Base-by-base conservation (phyloP, 352 stramenopile species). In the Phytophthora hybrid region DNA sequence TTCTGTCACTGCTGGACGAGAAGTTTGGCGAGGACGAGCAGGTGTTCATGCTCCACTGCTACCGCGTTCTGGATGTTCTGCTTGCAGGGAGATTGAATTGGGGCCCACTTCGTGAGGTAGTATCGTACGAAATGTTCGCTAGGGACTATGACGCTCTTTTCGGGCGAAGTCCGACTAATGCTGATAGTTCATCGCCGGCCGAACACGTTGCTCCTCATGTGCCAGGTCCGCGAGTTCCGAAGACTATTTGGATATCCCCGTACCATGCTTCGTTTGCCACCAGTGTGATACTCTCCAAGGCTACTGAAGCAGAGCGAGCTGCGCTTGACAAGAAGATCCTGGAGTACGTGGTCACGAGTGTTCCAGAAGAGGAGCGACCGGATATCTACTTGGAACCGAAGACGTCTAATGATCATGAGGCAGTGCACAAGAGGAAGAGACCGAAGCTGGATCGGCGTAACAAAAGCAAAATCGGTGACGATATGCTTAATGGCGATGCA, bases 1-100 rank as follows among this genome's bases (percentile, higher is more conserved):
- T 98, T 54, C 81, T 97, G 19, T 95, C 89, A 3, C 80, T 98
- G 16, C 80, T 98, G 0, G 95, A 98, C 55, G 94, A 98, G 63
- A 97, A 94, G 41, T 93, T 97, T 58, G 94, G 93, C 39, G 93
- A 98, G 77, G 95, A 98, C 66, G 90, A 95, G 59, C 80, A 97
- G 39, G 88, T 93, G 4, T 98, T 98, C 66, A 89, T 94, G 82
- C 71, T 97, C 7, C 93, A 98, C 67, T 98, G 93, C 68, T 89
- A 98, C 44, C 85, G 83, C 9, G 84, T 96, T 0, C 63, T 98
- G 13, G 82, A 97, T 39, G 84, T 89, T 6, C 73, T 97, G 26
- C 82, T 90, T 2, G 80, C 80, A 2, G 83, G 80, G 0, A 80
- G 77, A 18, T 58, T 94, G 18, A 76, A 91, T 57, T 94, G 83